phyloP scores from a whole-genome alignment of 257 asterid species.

The Solanum microdontum region DNA sequence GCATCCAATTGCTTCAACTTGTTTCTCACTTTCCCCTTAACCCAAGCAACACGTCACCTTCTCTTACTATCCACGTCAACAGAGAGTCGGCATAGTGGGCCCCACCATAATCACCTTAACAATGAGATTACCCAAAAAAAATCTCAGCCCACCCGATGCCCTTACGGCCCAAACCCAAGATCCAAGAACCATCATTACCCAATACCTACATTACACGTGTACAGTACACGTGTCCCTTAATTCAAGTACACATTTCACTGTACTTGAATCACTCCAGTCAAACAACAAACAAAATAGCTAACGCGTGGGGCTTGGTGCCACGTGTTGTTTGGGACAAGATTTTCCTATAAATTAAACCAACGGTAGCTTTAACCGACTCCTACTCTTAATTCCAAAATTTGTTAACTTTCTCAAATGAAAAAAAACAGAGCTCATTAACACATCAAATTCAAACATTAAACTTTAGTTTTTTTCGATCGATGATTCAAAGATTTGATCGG shows the following conservation, averaged over 20 bases:
- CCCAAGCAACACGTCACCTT: conserved; percentile 6
- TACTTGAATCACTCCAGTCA: neutral
- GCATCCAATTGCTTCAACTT: neutral
- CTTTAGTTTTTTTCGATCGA: neutral
- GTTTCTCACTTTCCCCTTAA: neutral
- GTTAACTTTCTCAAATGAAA: neutral
- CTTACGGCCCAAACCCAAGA: neutral
- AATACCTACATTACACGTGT: conserved; percentile 20
- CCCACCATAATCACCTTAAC: neutral
- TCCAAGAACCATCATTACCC: conserved; percentile 26
- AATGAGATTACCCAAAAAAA: neutral
- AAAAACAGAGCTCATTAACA: neutral
- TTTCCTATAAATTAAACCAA: neutral
- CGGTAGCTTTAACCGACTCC: neutral
- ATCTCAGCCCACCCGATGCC: neutral
- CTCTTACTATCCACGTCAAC: conserved; percentile 4
- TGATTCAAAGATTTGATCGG: conserved; percentile 30
- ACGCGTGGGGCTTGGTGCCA: conserved; percentile 3
- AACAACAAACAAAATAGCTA: neutral
- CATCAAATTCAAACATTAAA: neutral
- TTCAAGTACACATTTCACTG: neutral
- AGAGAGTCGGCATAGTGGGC: neutral
- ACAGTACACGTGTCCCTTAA: conserved; percentile 22
- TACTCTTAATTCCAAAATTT: neutral
- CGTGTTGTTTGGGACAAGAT: neutral